Conservation (phyloP, 1,139 yeast genomes). For the Suhomyces anneliseae region DNA sequence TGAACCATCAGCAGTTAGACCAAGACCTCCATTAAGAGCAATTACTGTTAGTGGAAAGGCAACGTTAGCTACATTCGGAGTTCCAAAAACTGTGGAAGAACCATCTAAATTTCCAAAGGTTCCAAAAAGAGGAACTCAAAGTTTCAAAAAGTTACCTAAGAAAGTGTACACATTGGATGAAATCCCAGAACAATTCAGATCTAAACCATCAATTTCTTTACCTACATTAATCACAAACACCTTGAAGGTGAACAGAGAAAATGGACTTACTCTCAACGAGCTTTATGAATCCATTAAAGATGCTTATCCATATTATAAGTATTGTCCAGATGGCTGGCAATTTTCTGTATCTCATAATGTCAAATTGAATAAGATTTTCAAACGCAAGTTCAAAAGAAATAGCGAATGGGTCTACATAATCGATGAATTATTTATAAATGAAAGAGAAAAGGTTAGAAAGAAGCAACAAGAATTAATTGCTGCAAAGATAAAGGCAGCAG, state of each 20-base stretch:
- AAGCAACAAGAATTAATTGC: conserved; percentile 65
- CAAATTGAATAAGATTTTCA: conserved; percentile 80
- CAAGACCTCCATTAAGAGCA: conserved; percentile 23
- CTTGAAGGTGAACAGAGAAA: conserved; percentile 60
- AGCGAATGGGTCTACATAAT: conserved; percentile 93
- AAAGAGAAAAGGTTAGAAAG: conserved; percentile 73
- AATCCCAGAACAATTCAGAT: conserved; percentile 81
- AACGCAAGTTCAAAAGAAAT: conserved; percentile 71
- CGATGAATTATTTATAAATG: conserved; percentile 80
- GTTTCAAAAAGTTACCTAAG: conserved; percentile 47
- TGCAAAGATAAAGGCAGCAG: conserved; percentile 58
- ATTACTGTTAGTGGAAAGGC: conserved; percentile 27
- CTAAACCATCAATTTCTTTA: conserved; percentile 79
- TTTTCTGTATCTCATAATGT: conserved; percentile 87
- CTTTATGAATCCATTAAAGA: conserved; percentile 86
- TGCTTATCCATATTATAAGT: conserved; percentile 84
- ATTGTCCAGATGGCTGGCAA: conserved; percentile 98
- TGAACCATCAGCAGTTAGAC: conserved; percentile 19
- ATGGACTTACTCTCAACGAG: conserved; percentile 82
- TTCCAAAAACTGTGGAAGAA: conserved; percentile 35
- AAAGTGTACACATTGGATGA: conserved; percentile 68
- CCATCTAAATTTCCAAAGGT: conserved; percentile 47
- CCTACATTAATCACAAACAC: conserved; percentile 81
- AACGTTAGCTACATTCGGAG: conserved; percentile 30
- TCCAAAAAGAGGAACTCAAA: conserved; percentile 36